Evolutionary conservation across 352 stramenopile species (phyloP), one percentile per base, ranked within the genome.

Genomic region (Phytophthora pseudosyringae): DNA sequence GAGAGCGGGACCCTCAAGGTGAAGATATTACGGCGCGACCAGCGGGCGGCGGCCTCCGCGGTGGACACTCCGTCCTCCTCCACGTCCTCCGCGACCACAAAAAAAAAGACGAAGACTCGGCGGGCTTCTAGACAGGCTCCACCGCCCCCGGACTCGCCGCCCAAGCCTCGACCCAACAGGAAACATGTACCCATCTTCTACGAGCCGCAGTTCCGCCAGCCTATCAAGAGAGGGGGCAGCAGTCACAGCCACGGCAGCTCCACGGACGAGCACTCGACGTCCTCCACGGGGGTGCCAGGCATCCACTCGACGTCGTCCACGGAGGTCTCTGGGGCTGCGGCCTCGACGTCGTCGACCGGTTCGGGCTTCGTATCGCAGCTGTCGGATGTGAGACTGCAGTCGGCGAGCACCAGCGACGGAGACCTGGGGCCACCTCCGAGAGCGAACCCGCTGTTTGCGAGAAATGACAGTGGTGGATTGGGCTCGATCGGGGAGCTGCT

Each of bases 121-220:
- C 58, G 63, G 39, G 26, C 36, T 16, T 51, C 56, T 9, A 59
- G 46, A 35, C 48, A 21, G 21, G 21, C 59, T 4, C 35, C 60
- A 12, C 45, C 59, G 7, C 49, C 51, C 1, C 26, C 69, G 2
- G 62, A 72, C 8, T 91, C 84, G 13, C 85, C 85, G 4, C 85
- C 85, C 10, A 91, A 90, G 66, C 85, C 85, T 2, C 76, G 85
- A 41, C 78, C 85, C n/a, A 93, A 93, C 45, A 73, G 85, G 56
- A 93, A 93, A 66, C 85, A 93, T 62, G 82, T 93, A 26, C 85
- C 85, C 3, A 89, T 93, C 36, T 93, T 93, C 67, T 93, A 93
- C 68, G 79, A 91, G 47, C 58, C 71, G 11, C 67, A 76, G 21
- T 76, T 67, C 59, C 75, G 48, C 51, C 69, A 67, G 45, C 71